Evolutionary conservation across 1,284 basidiomycete species (phyloP), one percentile per base, ranked within the genome.

Genomic region (Pseudomicrostroma phylloplanum): DNA sequence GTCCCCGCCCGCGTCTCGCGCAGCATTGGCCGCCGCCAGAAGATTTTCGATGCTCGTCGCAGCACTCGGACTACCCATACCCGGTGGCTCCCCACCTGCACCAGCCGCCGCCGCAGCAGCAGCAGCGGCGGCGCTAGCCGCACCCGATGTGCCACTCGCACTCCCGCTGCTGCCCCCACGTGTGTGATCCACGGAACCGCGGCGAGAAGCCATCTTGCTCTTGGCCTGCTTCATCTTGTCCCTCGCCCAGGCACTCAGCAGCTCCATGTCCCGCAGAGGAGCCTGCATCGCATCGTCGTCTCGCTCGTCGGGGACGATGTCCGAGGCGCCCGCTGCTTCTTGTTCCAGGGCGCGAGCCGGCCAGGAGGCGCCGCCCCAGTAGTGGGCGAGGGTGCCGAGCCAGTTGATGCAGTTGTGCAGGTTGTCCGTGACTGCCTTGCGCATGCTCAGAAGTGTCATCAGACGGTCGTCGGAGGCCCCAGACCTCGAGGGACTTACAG

Each of bases 291-390:
- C 51, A 25, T 54, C 51, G 7, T 54, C 51, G 25, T 54, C 51
- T 3, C 25, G 21, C 51, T 21, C 51, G 21, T 54, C 51, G 21
- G 51, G 51, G 2, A 54, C 25, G 7, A 54, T 25, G 25, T 54
- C 51, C 17, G 51, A 17, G 21, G 57, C 61, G 12, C 71, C 71
- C 0, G 66, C 63, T 21, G 70, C 62, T 36, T 73, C 71, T 51
- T 73, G 71, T 55, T 72, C 68, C 1, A 73, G 57, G 25, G 71
- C 71, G 1, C 70, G 64, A 8, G 70, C 51, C 17, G 70, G 70
- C 71, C 71, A 73, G 39, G 64, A 64, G 0, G 70, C 71, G 2
- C 71, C 71, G 1, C 65, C 68, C 71, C 71, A 73, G 57, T 67
- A 73, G 48, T 60, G 58, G 48, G 68, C 67, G 23, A 73, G 60